A percentile compares a stretch with the other conserved stretches of the same genome.
phyloP scores from a whole-genome alignment of 805 yeast genomes.

The Ogataea populi-albae region DNA sequence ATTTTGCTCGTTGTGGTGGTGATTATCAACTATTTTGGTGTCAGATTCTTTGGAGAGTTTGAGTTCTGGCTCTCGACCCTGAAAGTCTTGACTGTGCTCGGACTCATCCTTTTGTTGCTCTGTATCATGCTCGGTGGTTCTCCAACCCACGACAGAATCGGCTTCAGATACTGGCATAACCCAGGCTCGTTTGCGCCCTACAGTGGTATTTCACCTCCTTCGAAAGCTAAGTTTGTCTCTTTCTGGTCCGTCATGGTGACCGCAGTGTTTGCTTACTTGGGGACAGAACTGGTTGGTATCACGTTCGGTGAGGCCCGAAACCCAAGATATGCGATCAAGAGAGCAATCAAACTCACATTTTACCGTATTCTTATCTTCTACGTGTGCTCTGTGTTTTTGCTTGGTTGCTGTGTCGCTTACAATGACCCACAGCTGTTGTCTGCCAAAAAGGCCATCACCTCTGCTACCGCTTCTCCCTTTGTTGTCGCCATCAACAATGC shows the following conservation, averaged over 20 bases:
- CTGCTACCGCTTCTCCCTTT: slow-evolving; percentile 79
- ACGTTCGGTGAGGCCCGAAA: slow-evolving; percentile 47
- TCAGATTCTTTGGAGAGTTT: slow-evolving; percentile 47
- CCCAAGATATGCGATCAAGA: slow-evolving; percentile 50
- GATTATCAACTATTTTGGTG: slow-evolving; percentile 43
- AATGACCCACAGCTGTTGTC: slow-evolving; percentile 41
- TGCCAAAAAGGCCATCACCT: slow-evolving; percentile 45
- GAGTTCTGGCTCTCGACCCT: slow-evolving; percentile 59
- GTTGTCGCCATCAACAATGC: slow-evolving; percentile 77
- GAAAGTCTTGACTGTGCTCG: slow-evolving; percentile 63
- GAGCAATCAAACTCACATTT: slow-evolving; percentile 51
- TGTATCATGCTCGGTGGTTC: slow-evolving; percentile 76
- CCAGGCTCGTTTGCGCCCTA: slow-evolving; percentile 43
- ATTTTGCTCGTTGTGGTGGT: slow-evolving; percentile 42
- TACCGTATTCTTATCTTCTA: slow-evolving; percentile 55
- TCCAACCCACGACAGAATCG: slow-evolving; percentile 63
- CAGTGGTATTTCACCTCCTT: slow-evolving; percentile 40
- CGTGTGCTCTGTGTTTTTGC: slow-evolving; percentile 47
- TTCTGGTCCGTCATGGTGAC: slow-evolving; percentile 51
- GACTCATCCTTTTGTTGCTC: slow-evolving; percentile 61
- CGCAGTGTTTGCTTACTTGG: slow-evolving; percentile 50
- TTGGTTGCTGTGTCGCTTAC: slow-evolving; percentile 58
- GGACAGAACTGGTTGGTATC: slow-evolving; percentile 50
- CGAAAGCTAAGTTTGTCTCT: slow-evolving; percentile 50
- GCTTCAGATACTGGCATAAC: slow-evolving; percentile 42